Percentiles rank a stretch among this genome's conserved stretches.
phyloP scores from a whole-genome alignment of 2,329 filamentous ascomycete genomes.

The Orbilia quercus region DNA sequence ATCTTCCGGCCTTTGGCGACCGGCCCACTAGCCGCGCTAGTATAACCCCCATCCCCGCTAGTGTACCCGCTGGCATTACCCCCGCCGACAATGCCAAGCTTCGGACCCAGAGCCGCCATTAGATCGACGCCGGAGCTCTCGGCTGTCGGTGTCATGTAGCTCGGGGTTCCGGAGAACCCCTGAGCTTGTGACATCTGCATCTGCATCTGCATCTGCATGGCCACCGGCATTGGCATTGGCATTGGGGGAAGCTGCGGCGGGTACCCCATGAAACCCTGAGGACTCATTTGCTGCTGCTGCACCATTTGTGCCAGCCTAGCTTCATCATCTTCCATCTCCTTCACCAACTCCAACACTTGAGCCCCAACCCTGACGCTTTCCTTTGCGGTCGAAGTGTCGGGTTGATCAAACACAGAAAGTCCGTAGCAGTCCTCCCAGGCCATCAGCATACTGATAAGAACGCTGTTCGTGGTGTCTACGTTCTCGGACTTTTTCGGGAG shows the following conservation, averaged over 20 bases:
- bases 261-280: not conserved
- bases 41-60: conserved; percentile 47
- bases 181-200: conserved; percentile 11
- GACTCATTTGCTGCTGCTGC: conserved; percentile 23
- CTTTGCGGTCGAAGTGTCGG: conserved; percentile 43
- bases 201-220: conserved; percentile 5
- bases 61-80: conserved; percentile 41
- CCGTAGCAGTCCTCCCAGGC: conserved; percentile 51
- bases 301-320: conserved; percentile 22
- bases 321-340: conserved; percentile 47
- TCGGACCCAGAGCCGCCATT: conserved; percentile 51
- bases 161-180: conserved; percentile 19
- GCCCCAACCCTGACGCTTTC: conserved; percentile 37
- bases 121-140: conserved; percentile 41
- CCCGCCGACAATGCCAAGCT: conserved; percentile 33
- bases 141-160: conserved; percentile 32
- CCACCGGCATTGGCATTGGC: not conserved
- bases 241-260: not conserved
- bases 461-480: conserved; percentile 49
- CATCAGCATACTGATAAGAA: conserved; percentile 53
- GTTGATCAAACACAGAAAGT: conserved; percentile 46
- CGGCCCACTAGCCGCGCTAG: conserved; percentile 28
- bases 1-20: conserved; percentile 43
- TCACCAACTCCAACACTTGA: conserved; percentile 34
- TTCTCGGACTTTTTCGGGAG: conserved; percentile 46